Base-by-base conservation (phyloP, 83 land plant species). In the Isoetes engelmannii region DNA sequence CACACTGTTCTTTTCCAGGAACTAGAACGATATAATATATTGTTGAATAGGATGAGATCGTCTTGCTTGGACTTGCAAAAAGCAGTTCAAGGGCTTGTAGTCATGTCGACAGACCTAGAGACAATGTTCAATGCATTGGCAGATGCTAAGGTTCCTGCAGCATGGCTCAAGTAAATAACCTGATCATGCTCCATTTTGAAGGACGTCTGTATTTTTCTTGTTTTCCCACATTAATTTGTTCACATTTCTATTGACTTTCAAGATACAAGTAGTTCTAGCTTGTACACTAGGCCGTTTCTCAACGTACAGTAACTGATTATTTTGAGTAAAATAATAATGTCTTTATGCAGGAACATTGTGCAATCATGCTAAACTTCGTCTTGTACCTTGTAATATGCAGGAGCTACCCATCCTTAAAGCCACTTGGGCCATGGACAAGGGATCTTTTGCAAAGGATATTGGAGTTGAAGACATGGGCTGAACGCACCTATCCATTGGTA, bases 1-100 rank as follows among this genome's bases (percentile, higher is more conserved):
- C 79, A 76, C 48, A 76, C 79, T 4, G 76, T 76, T 19, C 47
- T 76, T 45, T 76, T 76, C 69, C 79, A 76, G 47, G 79, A 76
- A 47, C 67, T 76, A n/a, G 79, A 76, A 53, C 55, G 79, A 12
- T 76, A 76, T 44, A 76, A 76, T 44, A 70, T 76, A 21, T 54
- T 76, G 5, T 48, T 76, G 51, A 71, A 46, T n/a, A 56, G 65
- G 5, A 76, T 76, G 5, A 59, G 75, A 13, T 74, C 70, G 45
- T 72, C 76, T 8, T 76, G 79, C 45, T 6, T 65, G 55, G 65
- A 44, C 7, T 44, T 76, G 37, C 56, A 64, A 28, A 76, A 76
- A 70, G 79, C 71, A 28, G 57, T 76, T 13, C 79, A 76, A 50
- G 79, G 79, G 5, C 63, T 76, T 12, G 66, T 76, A 4, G 62